Percentiles rank a stretch among this genome's conserved stretches.
Evolutionary conservation across 2,329 filamentous ascomycete species (phyloP).

Genomic region (Alternaria tenuissima): DNA sequence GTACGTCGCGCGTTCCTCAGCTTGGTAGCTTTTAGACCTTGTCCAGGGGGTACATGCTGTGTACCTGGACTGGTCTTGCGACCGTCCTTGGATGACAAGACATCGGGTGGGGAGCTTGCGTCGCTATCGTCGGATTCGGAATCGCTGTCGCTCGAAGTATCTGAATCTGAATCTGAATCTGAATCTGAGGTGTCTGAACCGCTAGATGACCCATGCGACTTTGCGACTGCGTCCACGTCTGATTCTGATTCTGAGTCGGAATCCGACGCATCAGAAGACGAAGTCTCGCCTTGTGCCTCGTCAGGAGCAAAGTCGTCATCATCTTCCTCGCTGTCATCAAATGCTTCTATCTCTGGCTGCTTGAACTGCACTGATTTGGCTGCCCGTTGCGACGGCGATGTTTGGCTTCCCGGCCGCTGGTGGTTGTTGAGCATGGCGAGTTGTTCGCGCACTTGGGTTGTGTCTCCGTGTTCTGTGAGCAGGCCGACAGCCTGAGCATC

Average conservation of each 20-base stretch:
- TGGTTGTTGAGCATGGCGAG: background rate
- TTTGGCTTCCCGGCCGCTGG: background rate
- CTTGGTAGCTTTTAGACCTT: constrained; percentile 62
- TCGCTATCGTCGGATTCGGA: constrained; percentile 53
- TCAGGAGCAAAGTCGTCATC: constrained; percentile 41
- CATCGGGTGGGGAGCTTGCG: constrained; percentile 39
- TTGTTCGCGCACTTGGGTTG: background rate
- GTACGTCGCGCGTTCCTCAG: constrained; percentile 64
- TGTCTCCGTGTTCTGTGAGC: constrained; percentile 20
- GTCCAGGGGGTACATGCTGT: constrained; percentile 53
- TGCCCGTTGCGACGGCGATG: background rate
- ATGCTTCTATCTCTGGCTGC: constrained; percentile 19
- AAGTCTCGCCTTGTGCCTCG: constrained; percentile 22
- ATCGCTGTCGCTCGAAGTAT: constrained; percentile 45
- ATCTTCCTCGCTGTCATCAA: constrained; percentile 26
- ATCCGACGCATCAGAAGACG: constrained; percentile 20
- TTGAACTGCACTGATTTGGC: constrained; percentile 38
- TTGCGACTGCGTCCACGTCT: constrained; percentile 9
- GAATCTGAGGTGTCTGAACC: constrained; percentile 35
- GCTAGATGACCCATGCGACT: constrained; percentile 12
- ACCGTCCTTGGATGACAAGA: constrained; percentile 31
- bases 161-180: constrained; percentile 23
- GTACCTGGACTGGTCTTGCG: constrained; percentile 6
- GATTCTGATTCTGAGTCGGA: constrained; percentile 32
- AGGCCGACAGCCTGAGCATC: constrained; percentile 20